These are phyloP conservation scores for Auriscalpium vulgare DNA, from an alignment of 768 basidiomycete species.

Conservation along the genomic window DNA sequence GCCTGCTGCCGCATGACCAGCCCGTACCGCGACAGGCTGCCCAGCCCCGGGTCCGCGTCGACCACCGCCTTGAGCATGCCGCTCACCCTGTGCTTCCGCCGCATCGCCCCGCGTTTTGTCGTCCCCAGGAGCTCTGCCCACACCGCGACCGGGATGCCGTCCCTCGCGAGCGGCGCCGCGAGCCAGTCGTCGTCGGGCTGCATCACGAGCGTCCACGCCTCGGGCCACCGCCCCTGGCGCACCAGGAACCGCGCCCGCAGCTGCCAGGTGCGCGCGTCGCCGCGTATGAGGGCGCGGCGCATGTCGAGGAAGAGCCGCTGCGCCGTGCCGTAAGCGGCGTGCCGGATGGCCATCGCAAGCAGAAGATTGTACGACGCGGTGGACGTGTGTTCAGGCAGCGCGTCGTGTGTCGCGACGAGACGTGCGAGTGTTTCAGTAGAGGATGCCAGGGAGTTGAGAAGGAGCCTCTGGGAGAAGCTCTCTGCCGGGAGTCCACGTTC, in stretches of 20 bases:
- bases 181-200: neutral
- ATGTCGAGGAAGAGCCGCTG: conserved; percentile 40
- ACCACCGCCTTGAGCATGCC: neutral
- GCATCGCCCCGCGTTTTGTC: conserved; percentile 28
- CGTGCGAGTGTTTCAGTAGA: conserved; percentile 22
- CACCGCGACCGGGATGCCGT: conserved; percentile 32
- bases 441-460: neutral
- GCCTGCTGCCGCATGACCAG: conserved; percentile 1
- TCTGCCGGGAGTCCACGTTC: no score
- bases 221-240: conserved; percentile 45
- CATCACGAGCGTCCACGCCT: conserved; percentile 37
- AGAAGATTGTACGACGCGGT: conserved; percentile 38
- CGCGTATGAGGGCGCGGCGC: conserved; percentile 31
- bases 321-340: conserved; percentile 39
- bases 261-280: conserved; percentile 48
- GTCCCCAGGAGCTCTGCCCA: conserved; percentile 58
- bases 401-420: conserved; percentile 45
- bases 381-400: conserved; percentile 25
- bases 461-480: no score
- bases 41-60: conserved; percentile 7
- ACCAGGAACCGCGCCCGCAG: conserved; percentile 51
- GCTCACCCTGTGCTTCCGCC: conserved; percentile 12
- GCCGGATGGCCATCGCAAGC: conserved; percentile 41
- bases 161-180: conserved; percentile 1
- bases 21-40: conserved; percentile 3